phyloP scores from a whole-genome alignment of 176 grass and related monocot species.

The Zoysia pacifica region DNA sequence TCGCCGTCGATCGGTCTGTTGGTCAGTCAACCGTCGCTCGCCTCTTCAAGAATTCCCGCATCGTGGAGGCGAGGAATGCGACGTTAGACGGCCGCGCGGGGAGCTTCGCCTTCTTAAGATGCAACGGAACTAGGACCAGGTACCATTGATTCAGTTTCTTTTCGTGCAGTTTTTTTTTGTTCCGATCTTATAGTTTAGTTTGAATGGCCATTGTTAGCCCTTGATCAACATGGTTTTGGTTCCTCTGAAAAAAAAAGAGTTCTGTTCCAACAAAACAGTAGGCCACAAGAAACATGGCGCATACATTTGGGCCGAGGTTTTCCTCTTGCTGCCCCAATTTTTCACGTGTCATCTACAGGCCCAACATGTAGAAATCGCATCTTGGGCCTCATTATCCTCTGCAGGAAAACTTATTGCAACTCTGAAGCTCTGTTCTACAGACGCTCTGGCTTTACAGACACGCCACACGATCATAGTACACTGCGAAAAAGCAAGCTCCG shows the following conservation, averaged over 20 bases:
- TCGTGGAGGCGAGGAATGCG: conserved; percentile 54
- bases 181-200: neutral
- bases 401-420: no score
- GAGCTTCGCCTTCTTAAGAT: conserved; percentile 58
- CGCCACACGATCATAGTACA: no score
- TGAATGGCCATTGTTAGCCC: neutral
- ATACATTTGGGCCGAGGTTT: no score
- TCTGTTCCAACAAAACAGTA: no score
- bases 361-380: no score
- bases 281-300: no score
- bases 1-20: conserved; percentile 40
- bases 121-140: conserved; percentile 20
- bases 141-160: conserved; percentile 32
- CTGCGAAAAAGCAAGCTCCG: no score
- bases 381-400: no score
- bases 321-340: no score
- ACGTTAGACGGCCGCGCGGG: conserved; percentile 47
- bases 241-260: neutral
- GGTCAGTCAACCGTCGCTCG: conserved; percentile 31
- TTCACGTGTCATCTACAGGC: no score
- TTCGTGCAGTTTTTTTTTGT: neutral
- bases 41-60: conserved; percentile 59
- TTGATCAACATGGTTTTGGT: neutral
- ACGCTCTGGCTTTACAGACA: no score
- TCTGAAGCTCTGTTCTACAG: no score